Percentiles rank a stretch among this genome's conserved stretches.
phyloP scores from a whole-genome alignment of 352 stramenopile species.

The Blastocystis sp. region DNA sequence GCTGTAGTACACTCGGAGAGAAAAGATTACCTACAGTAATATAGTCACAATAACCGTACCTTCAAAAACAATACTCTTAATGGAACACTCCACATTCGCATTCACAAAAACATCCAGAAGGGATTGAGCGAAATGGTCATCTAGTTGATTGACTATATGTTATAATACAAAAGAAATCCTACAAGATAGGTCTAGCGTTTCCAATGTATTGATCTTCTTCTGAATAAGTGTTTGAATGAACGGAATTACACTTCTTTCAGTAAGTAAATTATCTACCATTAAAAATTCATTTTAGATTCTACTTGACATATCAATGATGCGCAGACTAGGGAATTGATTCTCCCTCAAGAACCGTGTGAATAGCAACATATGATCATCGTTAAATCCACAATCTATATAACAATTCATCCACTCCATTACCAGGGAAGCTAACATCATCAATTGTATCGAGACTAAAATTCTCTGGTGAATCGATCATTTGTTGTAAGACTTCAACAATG shows the following conservation, averaged over 20 bases:
- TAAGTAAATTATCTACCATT: constrained; percentile 53
- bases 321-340: constrained; percentile 41
- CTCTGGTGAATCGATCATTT: constrained; percentile 40
- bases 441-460: constrained; percentile 46
- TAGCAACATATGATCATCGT: constrained; percentile 33
- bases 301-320: constrained; percentile 44
- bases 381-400: constrained; percentile 21
- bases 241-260: constrained; percentile 32
- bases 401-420: not conserved
- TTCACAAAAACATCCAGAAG: constrained; percentile 48
- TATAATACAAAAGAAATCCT: not conserved
- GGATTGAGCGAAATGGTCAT: constrained; percentile 49
- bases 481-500: constrained; percentile 9
- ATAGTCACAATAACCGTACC: not conserved
- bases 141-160: constrained; percentile 34
- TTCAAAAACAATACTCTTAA: constrained; percentile 39
- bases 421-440: constrained; percentile 53
- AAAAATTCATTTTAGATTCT: not conserved
- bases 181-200: constrained; percentile 52
- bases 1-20: constrained; percentile 12
- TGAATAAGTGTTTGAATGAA: constrained; percentile 49
- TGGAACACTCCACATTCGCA: not conserved
- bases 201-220: constrained; percentile 12
- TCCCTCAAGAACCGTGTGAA: constrained; percentile 21
- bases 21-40: constrained; percentile 36